A percentile compares a stretch with the other conserved stretches of the same genome.
Conservation (phyloP, 2,329 filamentous ascomycete genomes). For the Paradendryphiella salina region DNA sequence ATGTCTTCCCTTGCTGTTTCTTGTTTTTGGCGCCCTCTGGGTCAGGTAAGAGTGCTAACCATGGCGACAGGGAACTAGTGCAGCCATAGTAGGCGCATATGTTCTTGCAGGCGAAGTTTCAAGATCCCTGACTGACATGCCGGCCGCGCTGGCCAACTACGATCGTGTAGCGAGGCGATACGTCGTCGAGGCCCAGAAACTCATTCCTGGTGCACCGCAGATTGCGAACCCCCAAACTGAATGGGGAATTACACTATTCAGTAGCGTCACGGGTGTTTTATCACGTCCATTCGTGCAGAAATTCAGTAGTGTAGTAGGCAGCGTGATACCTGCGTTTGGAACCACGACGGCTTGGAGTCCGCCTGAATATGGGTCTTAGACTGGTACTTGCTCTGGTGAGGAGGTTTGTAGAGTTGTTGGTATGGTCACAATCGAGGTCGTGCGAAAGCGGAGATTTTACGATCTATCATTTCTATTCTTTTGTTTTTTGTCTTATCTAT, state of each 20-base stretch:
- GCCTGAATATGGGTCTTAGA: conserved; percentile 28
- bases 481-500: no score
- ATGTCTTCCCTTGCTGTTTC: no score
- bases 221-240: conserved; percentile 31
- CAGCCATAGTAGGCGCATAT: conserved; percentile 48
- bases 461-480: background rate
- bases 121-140: conserved; percentile 23
- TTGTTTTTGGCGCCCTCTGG: no score
- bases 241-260: conserved; percentile 28
- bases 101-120: conserved; percentile 46
- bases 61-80: conserved; percentile 28
- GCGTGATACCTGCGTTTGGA: conserved; percentile 23
- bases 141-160: conserved; percentile 29
- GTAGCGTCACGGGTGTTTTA: conserved; percentile 20
- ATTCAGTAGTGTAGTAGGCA: conserved; percentile 17
- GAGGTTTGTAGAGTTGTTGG: no score
- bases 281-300: conserved; percentile 16
- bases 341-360: conserved; percentile 15
- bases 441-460: no score
- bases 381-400: no score
- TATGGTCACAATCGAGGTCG: no score
- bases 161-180: conserved; percentile 26
- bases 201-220: conserved; percentile 32
- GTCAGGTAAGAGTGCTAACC: conserved; percentile 2
- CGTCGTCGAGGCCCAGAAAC: conserved; percentile 28